Conservation (phyloP, 2,329 filamentous ascomycete genomes). For the Balansia obtecta region DNA sequence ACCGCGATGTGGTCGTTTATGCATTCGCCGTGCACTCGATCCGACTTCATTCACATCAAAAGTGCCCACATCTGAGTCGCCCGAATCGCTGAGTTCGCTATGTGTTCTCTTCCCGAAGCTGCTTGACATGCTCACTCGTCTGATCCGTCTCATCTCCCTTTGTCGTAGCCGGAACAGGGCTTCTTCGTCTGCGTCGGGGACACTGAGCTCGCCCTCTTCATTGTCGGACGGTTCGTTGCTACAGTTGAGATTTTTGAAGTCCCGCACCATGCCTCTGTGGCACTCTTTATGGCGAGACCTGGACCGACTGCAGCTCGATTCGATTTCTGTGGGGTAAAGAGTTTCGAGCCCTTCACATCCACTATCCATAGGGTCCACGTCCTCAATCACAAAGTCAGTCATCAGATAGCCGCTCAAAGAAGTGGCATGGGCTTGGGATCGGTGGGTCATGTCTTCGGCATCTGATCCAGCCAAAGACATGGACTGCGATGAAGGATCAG, state of each 20-base stretch:
- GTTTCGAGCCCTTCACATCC: conserved; percentile 30
- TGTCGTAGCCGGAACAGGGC: conserved; percentile 27
- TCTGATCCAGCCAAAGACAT: neutral
- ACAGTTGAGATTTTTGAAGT: conserved; percentile 34
- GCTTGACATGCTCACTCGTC: conserved; percentile 38
- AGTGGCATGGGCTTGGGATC: conserved; percentile 8
- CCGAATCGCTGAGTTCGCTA: conserved; percentile 40
- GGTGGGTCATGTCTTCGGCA: conserved; percentile 1
- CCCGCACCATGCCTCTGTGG: conserved; percentile 30
- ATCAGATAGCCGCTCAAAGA: conserved; percentile 8
- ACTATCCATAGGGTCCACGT: conserved; percentile 33
- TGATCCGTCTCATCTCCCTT: conserved; percentile 30
- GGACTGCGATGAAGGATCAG: neutral
- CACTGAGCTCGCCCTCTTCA: conserved; percentile 19
- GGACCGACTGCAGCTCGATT: conserved; percentile 31
- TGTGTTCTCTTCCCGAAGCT: conserved; percentile 43
- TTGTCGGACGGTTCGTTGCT: conserved; percentile 25
- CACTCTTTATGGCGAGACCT: conserved; percentile 25
- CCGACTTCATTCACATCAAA: conserved; percentile 30
- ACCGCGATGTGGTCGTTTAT: conserved; percentile 33
- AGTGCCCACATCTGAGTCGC: conserved; percentile 26
- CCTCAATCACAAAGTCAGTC: conserved; percentile 30
- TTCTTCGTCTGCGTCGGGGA: conserved; percentile 22
- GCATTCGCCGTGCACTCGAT: conserved; percentile 34
- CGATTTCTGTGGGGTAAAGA: conserved; percentile 32